A percentile compares a stretch with the other conserved stretches of the same genome.
Evolutionary conservation across 805 yeast genomes (phyloP).

Genomic region (Wickerhamiella sergipiensis): DNA sequence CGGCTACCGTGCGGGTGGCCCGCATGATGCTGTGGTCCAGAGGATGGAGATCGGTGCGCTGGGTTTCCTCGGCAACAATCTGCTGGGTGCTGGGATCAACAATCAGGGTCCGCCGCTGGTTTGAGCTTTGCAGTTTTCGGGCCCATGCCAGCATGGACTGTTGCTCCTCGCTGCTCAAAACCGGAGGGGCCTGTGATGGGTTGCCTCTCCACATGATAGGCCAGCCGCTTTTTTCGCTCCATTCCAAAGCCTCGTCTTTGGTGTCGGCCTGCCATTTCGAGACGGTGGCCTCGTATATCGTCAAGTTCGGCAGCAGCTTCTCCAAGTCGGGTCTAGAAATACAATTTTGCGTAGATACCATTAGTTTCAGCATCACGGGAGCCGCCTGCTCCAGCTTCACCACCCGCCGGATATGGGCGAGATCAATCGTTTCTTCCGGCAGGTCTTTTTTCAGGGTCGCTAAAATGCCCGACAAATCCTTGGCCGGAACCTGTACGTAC

Average conservation of each 20-base stretch:
- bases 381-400: conserved; percentile 16
- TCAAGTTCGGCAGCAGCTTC: conserved; percentile 22
- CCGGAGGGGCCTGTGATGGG: conserved; percentile 38
- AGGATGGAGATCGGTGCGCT: conserved; percentile 34
- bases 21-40: conserved; percentile 63
- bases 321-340: conserved; percentile 5
- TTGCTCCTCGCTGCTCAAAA: conserved; percentile 35
- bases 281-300: conserved; percentile 24
- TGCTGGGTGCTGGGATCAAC: conserved; percentile 40
- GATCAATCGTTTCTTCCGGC: conserved; percentile 22
- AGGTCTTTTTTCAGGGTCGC: conserved; percentile 17
- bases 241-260: conserved; percentile 46
- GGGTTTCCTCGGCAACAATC: conserved; percentile 31
- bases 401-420: conserved; percentile 26
- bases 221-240: conserved; percentile 63
- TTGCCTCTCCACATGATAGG: conserved; percentile 92
- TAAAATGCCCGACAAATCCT: conserved; percentile 9
- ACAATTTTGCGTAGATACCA: conserved; percentile 8
- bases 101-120: conserved; percentile 30
- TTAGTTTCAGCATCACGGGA: conserved; percentile 5
- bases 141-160: conserved; percentile 27
- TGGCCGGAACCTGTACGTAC: conserved; percentile 10
- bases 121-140: conserved; percentile 18
- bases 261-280: conserved; percentile 58
- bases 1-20: conserved; percentile 54